A percentile compares a stretch with the other conserved stretches of the same genome.
Conservation (phyloP, 768 basidiomycete species). For the Mycena kentingensis region DNA sequence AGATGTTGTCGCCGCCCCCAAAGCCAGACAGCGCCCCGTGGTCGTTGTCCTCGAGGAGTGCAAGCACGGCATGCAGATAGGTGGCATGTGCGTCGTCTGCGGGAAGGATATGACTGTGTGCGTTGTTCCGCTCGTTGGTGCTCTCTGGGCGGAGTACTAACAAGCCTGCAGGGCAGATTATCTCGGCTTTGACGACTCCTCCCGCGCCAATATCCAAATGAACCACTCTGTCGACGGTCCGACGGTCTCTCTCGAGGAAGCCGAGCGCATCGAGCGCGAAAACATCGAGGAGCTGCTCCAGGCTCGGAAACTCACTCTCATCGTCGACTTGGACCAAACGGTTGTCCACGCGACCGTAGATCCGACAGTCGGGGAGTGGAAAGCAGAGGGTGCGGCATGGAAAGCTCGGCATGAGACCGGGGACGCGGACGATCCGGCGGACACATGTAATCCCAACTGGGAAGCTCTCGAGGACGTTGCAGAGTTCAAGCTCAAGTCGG, state of each 20-base stretch:
- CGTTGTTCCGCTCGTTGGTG: constrained; percentile 29
- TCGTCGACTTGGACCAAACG: constrained; percentile 98
- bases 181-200: constrained; percentile 83
- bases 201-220: constrained; percentile 89
- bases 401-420: constrained; percentile 57
- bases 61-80: constrained; percentile 91
- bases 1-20: constrained; percentile 61
- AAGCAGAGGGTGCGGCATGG: constrained; percentile 81
- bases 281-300: constrained; percentile 78
- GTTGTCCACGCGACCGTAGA: constrained; percentile 99
- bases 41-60: constrained; percentile 86
- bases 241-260: constrained; percentile 90
- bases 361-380: constrained; percentile 98
- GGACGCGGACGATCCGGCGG: constrained; percentile 48
- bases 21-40: constrained; percentile 60
- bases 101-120: constrained; percentile 95
- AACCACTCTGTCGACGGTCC: constrained; percentile 91
- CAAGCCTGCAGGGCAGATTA: constrained; percentile 64
- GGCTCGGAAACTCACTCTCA: constrained; percentile 82
- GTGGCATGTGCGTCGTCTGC: constrained; percentile 90
- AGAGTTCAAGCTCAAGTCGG: constrained; percentile 85
- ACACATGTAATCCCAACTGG: constrained; percentile 89
- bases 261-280: constrained; percentile 83
- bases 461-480: constrained; percentile 88
- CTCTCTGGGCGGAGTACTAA: constrained; percentile 18